Base-by-base conservation (phyloP, 2,329 filamentous ascomycete species). In the Didymella pomorum region DNA sequence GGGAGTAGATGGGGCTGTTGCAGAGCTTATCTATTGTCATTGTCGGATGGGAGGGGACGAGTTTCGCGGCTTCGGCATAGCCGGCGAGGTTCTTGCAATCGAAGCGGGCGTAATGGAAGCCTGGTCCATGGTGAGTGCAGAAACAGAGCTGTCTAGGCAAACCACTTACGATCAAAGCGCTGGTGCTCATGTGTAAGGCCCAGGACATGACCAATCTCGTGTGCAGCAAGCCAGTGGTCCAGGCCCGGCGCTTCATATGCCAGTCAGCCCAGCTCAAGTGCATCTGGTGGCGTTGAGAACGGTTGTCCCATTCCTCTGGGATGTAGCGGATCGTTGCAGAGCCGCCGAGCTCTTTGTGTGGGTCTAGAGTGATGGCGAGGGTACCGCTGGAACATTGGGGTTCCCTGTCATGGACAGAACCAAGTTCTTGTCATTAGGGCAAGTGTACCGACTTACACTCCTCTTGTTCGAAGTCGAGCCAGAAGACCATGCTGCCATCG, bases 161-260 rank as follows among this genome's bases (percentile, higher is more conserved):
- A 12, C 7, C 20, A 31, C 51, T 54, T 39, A 59, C 60, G 43
- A 42, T 53, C 47, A 46, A 16, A 16, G 16, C 52, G 47, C 23
- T 56, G 52, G 9, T 56, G 60, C 47, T 62, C 48, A 18, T 58
- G 59, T 3, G 11, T n/a, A 16, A 58, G n/a, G 10, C 47, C 52
- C 4, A 62, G 23, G 21, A 58, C 28, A 46, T 59, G 59, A 1
- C 59, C 52, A 7, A 62, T 46, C 39, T 62, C 59, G 21, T 59
- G 59, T 8, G 59, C 56, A 4, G 47, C 25, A 25, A 42, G 28
- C 7, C 41, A 56, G 7, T 26, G 6, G 4, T 45, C 31, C 29
- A 39, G 20, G 2, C 23, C 6, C 14, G 16, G 21, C 10, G 21
- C 20, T n/a, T 18, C 10, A 29, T n/a, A 18, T 28, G 23, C 14